Percentiles rank a stretch among this genome's conserved stretches.
Conservation (phyloP, 129 eudicot species). For the Solidago caesia region DNA sequence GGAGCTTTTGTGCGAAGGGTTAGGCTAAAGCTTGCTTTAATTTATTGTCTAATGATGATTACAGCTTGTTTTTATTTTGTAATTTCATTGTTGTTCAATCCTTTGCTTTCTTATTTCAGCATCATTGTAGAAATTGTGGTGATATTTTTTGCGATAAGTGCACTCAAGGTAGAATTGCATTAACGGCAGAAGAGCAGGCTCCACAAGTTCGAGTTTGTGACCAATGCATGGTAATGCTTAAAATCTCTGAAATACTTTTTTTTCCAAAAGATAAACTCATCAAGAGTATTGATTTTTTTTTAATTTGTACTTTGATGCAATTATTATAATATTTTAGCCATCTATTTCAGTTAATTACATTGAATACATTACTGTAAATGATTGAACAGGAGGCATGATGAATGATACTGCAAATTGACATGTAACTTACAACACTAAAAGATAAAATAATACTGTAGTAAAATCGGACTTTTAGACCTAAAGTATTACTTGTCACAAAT, state of each 20-base stretch:
- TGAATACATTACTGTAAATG: not conserved
- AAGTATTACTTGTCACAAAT: not conserved
- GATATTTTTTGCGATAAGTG: conserved; percentile 92
- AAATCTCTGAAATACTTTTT: not conserved
- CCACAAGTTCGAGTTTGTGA: conserved; percentile 92
- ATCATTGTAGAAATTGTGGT: conserved; percentile 94
- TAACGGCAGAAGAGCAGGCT: conserved; percentile 69
- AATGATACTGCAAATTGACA: not conserved
- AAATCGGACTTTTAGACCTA: no score
- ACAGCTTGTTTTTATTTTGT: conserved; percentile 6
- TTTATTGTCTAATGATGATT: conserved; percentile 3
- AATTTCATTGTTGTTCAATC: conserved; percentile 11
- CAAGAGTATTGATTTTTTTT: not conserved
- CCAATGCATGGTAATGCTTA: conserved; percentile 67
- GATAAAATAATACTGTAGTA: not conserved
- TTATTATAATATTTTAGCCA: not conserved
- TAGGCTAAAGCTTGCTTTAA: conserved; percentile 16
- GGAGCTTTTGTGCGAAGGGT: conserved; percentile 80
- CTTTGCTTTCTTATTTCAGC: conserved; percentile 45
- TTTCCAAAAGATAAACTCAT: not conserved
- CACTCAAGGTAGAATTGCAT: conserved; percentile 93
- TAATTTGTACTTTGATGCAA: not conserved
- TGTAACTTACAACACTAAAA: not conserved
- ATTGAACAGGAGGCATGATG: not conserved
- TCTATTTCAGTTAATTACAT: not conserved